These are phyloP conservation scores for Pinus taeda DNA, from an alignment of 75 land plant species.

Conservation along the genomic window DNA sequence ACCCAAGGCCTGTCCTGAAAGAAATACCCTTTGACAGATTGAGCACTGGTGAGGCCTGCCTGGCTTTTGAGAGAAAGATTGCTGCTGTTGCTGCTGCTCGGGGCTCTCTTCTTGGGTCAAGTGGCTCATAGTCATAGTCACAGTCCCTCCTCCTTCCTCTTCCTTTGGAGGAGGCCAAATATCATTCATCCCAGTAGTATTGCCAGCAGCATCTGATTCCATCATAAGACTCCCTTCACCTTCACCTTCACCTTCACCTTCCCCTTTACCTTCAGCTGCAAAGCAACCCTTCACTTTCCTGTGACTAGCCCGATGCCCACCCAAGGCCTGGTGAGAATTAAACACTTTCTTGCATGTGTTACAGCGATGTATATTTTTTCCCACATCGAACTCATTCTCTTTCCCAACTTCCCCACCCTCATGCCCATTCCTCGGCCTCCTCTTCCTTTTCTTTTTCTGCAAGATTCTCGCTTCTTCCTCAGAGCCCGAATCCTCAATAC, in stretches of 20 bases:
- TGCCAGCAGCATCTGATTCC: background rate
- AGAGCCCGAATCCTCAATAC: conserved; percentile 3
- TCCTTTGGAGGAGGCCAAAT: background rate
- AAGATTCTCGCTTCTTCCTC: conserved; percentile 3
- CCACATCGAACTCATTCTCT: conserved; percentile 1
- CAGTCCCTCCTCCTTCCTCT: background rate
- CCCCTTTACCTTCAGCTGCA: background rate
- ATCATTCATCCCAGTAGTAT: no score
- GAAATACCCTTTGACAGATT: conserved; percentile 47
- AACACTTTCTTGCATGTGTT: conserved; percentile 24
- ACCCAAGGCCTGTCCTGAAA: conserved; percentile 54
- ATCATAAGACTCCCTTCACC: conserved; percentile 9
- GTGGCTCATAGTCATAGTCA: conserved; percentile 7
- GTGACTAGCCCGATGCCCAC: conserved; percentile 28
- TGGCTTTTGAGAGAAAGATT: conserved; percentile 5
- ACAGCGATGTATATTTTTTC: conserved; percentile 8
- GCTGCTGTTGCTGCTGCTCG: conserved; percentile 9
- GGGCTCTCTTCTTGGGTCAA: conserved; percentile 10
- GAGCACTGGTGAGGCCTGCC: conserved; percentile 33
- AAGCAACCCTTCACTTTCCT: conserved; percentile 29
- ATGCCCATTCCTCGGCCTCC: background rate
- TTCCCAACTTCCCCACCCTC: conserved; percentile 3
- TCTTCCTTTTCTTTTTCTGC: conserved; percentile 2
- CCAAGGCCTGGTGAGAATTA: conserved; percentile 25
- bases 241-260: conserved; percentile 11